These are phyloP conservation scores for Penicillium macrosclerotiorum DNA, from an alignment of 495 filamentous ascomycete species.

Conservation along the genomic window DNA sequence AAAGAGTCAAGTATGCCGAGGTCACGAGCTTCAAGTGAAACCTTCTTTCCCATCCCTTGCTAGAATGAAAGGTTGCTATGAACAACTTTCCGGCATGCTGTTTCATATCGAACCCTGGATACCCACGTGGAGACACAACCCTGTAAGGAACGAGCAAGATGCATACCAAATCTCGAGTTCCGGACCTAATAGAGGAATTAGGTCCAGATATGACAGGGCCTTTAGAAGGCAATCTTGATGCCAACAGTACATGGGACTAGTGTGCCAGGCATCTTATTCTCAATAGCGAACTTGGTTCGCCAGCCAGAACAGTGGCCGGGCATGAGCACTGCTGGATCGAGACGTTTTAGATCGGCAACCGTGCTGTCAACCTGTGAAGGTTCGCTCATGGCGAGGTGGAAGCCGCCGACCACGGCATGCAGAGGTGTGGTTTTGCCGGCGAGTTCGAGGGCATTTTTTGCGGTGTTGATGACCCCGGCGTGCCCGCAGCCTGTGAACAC, in stretches of 20 bases:
- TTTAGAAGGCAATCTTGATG: slow-evolving; percentile 48
- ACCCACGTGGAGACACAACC: slow-evolving; percentile 17
- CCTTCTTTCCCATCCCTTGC: slow-evolving; percentile 10
- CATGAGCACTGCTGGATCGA: slow-evolving; percentile 54
- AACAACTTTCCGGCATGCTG: slow-evolving; percentile 16
- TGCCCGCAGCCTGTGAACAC: slow-evolving; percentile 64
- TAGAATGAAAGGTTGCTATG: slow-evolving; percentile 9
- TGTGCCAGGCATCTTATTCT: slow-evolving; percentile 53
- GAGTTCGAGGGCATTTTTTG: slow-evolving; percentile 47
- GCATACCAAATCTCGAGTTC: neutral
- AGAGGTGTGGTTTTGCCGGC: slow-evolving; percentile 39
- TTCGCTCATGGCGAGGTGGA: slow-evolving; percentile 54
- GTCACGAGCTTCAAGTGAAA: neutral
- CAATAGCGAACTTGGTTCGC: slow-evolving; percentile 60
- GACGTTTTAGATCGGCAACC: slow-evolving; percentile 48
- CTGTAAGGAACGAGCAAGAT: slow-evolving; percentile 11
- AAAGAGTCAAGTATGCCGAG: slow-evolving; percentile 15
- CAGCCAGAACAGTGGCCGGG: slow-evolving; percentile 63
- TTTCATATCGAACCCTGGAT: slow-evolving; percentile 5
- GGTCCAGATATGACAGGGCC: neutral
- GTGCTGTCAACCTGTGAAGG: slow-evolving; percentile 44
- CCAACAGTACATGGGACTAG: slow-evolving; percentile 59
- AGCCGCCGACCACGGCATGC: slow-evolving; percentile 59
- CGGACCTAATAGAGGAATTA: neutral
- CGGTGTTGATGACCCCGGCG: slow-evolving; percentile 57